These are phyloP conservation scores for Tilletia caries DNA, from an alignment of 1,284 basidiomycete genomes.

Conservation along the genomic window DNA sequence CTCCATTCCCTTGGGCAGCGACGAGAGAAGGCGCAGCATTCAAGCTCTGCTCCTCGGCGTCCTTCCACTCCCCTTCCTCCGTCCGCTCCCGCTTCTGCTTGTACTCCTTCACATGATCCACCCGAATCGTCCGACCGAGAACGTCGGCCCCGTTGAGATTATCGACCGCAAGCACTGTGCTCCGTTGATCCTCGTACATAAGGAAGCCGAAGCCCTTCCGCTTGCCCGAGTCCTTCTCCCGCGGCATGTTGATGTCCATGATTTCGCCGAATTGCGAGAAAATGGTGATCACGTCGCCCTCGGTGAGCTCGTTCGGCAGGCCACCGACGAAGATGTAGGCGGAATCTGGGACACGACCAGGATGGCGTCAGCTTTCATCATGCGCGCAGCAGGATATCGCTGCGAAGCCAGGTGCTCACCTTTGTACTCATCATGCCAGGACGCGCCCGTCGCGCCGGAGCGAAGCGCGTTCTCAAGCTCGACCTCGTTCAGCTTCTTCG, in stretches of 20 bases:
- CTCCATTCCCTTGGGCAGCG: background rate
- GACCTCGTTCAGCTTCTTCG: slow-evolving; percentile 92
- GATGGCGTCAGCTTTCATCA: background rate
- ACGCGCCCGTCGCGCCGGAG: slow-evolving; percentile 60
- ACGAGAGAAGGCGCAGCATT: slow-evolving; percentile 35
- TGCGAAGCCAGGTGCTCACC: slow-evolving; percentile 57
- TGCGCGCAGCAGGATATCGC: background rate
- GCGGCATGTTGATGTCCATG: slow-evolving; percentile 86
- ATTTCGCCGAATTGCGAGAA: slow-evolving; percentile 98
- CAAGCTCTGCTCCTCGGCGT: slow-evolving; percentile 62
- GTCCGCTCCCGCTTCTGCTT: slow-evolving; percentile 73
- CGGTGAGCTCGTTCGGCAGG: slow-evolving; percentile 64
- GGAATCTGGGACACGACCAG: slow-evolving; percentile 64
- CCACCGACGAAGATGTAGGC: slow-evolving; percentile 86
- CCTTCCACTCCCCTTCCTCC: slow-evolving; percentile 79
- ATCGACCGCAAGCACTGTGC: slow-evolving; percentile 92
- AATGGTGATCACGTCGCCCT: slow-evolving; percentile 95
- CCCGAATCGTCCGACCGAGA: slow-evolving; percentile 76
- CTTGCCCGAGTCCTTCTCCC: slow-evolving; percentile 59
- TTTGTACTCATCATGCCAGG: slow-evolving; percentile 97
- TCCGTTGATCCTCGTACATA: slow-evolving; percentile 98
- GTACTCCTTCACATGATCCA: slow-evolving; percentile 89
- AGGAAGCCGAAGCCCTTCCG: slow-evolving; percentile 88
- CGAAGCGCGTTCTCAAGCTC: slow-evolving; percentile 64
- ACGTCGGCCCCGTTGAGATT: slow-evolving; percentile 94